A percentile compares a stretch with the other conserved stretches of the same genome.
These are phyloP conservation scores for Pezizomycotina sp. DNA, from an alignment of 2,329 filamentous ascomycete genomes.

Conservation along the genomic window DNA sequence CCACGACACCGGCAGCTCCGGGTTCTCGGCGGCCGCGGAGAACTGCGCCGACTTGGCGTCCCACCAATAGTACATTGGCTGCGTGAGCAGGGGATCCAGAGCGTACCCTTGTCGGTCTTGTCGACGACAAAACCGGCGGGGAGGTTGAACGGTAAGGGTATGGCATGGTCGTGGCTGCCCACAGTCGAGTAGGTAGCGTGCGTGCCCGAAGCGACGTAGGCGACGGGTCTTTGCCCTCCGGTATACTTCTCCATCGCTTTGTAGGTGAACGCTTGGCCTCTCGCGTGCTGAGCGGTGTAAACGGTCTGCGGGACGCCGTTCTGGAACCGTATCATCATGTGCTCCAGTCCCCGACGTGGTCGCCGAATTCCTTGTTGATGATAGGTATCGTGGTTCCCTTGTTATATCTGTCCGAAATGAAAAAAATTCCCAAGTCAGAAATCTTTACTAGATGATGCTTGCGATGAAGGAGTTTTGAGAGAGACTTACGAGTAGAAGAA, in stretches of 20 bases:
- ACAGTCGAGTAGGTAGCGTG: conserved; percentile 43
- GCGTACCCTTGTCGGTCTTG: conserved; percentile 34
- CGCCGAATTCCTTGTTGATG: no score
- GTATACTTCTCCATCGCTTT: conserved; percentile 35
- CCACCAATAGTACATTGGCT: conserved; percentile 37
- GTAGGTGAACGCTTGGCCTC: conserved; percentile 44
- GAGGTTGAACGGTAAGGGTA: conserved; percentile 40
- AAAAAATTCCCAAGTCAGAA: no score
- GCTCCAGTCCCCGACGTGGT: no score
- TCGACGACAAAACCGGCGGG: conserved; percentile 37
- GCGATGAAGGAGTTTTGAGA: no score
- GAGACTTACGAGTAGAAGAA: no score
- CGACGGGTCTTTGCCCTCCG: conserved; percentile 36
- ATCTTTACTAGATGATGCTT: no score
- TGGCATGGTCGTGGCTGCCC: conserved; percentile 42
- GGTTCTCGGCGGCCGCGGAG: conserved; percentile 36
- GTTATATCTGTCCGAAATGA: no score
- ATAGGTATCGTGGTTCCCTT: no score
- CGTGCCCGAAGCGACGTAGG: conserved; percentile 41
- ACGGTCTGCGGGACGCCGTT: conserved; percentile 37
- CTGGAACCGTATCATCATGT: conserved; percentile 45
- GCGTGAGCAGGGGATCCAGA: conserved; percentile 43
- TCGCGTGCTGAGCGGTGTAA: conserved; percentile 43
- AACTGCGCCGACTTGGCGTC: conserved; percentile 31
- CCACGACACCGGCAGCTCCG: conserved; percentile 34